Evolutionary conservation across 192 early-diverging fungal genomes (phyloP).

Genomic region (Physocladia obscura): DNA sequence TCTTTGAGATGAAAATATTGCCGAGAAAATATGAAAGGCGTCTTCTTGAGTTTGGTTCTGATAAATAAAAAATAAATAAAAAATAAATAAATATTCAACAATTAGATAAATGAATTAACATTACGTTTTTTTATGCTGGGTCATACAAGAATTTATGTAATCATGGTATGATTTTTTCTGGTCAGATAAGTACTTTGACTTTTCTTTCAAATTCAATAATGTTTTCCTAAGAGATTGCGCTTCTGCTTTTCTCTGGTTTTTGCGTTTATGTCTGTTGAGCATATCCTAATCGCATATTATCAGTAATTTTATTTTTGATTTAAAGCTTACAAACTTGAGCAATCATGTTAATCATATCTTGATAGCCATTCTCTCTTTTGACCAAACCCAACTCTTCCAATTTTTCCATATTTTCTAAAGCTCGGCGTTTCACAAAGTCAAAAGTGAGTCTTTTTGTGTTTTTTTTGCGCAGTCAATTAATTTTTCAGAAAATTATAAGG

Average conservation of each 20-base stretch:
- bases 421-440: slow-evolving; percentile 74
- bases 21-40: slow-evolving; percentile 79
- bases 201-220: slow-evolving; percentile 80
- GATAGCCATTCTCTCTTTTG: slow-evolving; percentile 75
- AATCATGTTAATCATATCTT: slow-evolving; percentile 90
- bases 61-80: neutral
- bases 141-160: slow-evolving; percentile 88
- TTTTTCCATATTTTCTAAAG: slow-evolving; percentile 76
- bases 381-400: slow-evolving; percentile 77
- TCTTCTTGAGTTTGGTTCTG: slow-evolving; percentile 61
- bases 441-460: slow-evolving; percentile 59
- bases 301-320: too few relatives aligned
- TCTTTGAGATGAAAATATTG: slow-evolving; percentile 94
- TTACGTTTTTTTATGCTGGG: slow-evolving; percentile 71
- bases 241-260: slow-evolving; percentile 73
- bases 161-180: slow-evolving; percentile 88
- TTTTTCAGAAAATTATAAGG: neutral
- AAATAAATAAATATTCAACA: neutral
- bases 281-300: too few relatives aligned
- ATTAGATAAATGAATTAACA: too few relatives aligned
- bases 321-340: slow-evolving; percentile 54
- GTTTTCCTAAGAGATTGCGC: slow-evolving; percentile 75
- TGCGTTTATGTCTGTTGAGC: slow-evolving; percentile 83
- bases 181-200: slow-evolving; percentile 76
- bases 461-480: neutral